Conservation (phyloP, 2,329 filamentous ascomycete genomes). For the Ceratocystis lukuohia region DNA sequence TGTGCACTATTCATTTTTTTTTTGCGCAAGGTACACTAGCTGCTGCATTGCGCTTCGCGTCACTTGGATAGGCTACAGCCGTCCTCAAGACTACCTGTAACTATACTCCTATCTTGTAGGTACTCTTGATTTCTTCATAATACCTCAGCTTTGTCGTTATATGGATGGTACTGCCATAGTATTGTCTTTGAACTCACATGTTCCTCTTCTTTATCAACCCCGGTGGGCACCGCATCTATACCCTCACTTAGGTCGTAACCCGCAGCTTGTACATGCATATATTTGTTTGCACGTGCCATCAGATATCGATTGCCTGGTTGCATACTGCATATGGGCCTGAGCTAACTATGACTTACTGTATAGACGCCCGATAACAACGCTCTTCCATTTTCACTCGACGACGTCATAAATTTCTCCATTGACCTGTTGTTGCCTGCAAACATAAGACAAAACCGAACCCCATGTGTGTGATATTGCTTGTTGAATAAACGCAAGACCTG, state of each 20-base stretch:
- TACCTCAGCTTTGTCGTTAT: neutral
- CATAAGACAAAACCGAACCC: neutral
- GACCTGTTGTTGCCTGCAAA: neutral
- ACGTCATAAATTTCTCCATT: neutral
- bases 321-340: constrained; percentile 1
- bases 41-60: neutral
- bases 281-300: neutral
- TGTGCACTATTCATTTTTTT: neutral
- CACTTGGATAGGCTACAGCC: neutral
- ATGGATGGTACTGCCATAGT: neutral
- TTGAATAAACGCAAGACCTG: constrained; percentile 9
- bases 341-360: neutral
- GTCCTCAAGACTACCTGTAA: neutral
- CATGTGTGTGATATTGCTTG: constrained; percentile 8
- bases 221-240: neutral
- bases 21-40: neutral
- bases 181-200: neutral
- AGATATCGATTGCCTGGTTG: neutral
- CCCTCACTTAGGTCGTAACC: neutral
- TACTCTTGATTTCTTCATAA: neutral
- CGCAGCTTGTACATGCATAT: neutral
- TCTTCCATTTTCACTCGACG: neutral
- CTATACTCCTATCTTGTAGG: neutral
- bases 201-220: neutral
- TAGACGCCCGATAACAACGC: neutral